These are phyloP conservation scores for Thermomucor indicae-seudaticae DNA, from an alignment of 371 early-diverging fungal species.

Conservation along the genomic window DNA sequence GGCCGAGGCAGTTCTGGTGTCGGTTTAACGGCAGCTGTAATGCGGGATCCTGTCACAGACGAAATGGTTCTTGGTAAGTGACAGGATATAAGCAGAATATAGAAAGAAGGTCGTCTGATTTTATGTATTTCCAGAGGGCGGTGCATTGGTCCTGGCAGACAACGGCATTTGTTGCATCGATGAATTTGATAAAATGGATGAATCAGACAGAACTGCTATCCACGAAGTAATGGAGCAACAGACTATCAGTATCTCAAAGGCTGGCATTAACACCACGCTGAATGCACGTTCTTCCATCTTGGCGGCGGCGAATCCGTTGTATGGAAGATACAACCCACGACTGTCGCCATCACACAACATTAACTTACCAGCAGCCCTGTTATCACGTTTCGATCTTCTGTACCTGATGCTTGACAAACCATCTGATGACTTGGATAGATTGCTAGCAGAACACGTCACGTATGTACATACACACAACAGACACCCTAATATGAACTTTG, in stretches of 20 bases:
- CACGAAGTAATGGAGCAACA: constrained; percentile 99
- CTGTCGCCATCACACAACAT: constrained; percentile 88
- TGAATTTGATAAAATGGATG: constrained; percentile 94
- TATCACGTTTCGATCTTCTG: constrained; percentile 97
- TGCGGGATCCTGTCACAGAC: constrained; percentile 81
- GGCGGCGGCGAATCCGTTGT: constrained; percentile 89
- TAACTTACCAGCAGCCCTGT: constrained; percentile 92
- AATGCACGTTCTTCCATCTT: constrained; percentile 90
- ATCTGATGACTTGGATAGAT: constrained; percentile 66
- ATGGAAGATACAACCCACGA: constrained; percentile 82
- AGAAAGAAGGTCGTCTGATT: not conserved
- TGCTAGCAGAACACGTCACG: constrained; percentile 87
- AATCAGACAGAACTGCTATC: constrained; percentile 84
- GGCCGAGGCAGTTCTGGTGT: constrained; percentile 93
- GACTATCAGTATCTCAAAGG: constrained; percentile 88
- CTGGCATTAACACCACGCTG: constrained; percentile 91
- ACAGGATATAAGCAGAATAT: not conserved
- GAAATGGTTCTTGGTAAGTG: constrained; percentile 77
- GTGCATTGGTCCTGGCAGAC: constrained; percentile 90
- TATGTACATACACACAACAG: constrained; percentile 85
- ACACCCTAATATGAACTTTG: constrained; percentile 67
- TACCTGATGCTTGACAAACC: constrained; percentile 89
- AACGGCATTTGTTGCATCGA: constrained; percentile 94
- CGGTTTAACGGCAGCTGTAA: constrained; percentile 92
- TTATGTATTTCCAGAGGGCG: constrained; percentile 61